Base-by-base conservation (phyloP, 1,139 yeast genomes). In the Kurtzmaniella quercitrusa region DNA sequence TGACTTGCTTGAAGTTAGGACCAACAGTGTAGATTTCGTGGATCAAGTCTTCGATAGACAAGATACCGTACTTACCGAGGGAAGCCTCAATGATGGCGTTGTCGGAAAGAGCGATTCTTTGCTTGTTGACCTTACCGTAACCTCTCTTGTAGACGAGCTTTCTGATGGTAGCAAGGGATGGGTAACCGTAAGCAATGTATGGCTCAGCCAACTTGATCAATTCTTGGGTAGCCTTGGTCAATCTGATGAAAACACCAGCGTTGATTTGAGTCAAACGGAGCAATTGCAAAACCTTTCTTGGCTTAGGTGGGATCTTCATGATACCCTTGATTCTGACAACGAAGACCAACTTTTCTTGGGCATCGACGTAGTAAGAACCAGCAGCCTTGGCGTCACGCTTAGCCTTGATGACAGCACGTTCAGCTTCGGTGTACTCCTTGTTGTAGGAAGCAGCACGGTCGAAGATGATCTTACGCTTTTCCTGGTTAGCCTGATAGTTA, bases 311-410 rank as follows among this genome's bases (percentile, higher is more conserved):
- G 65, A 93, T 90, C 87, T 93, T 93, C 91, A 82, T 89, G 75
- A 93, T 89, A 93, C 98, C 98, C 93, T 93, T 93, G 84, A 93
- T 93, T 85, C 98, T 93, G 74, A 93, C 82, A 68, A 93, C 95
- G 74, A 93, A 91, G 62, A 89, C 96, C 68, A 93, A 85, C 79
- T 90, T 91, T 67, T 88, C 82, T 82, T 93, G 95, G 71, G 96
- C 96, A 66, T 88, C 95, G 66, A 93, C 97, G 81, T 85, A 93
- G 90, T 84, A 89, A 67, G 94, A 82, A 74, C 96, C 96, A 67
- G 83, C 77, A 70, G 95, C 95, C 81, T 88, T 90, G 64, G 98
- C 98, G 57, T 87, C 91, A 76, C 98, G 90, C 83, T 85, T 86
- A 68, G 96, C 96, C 52, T 82, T 78, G 70, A 93, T 79, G 71